Base-by-base conservation (phyloP, 352 stramenopile genomes). In the Pythium utonaiense region DNA sequence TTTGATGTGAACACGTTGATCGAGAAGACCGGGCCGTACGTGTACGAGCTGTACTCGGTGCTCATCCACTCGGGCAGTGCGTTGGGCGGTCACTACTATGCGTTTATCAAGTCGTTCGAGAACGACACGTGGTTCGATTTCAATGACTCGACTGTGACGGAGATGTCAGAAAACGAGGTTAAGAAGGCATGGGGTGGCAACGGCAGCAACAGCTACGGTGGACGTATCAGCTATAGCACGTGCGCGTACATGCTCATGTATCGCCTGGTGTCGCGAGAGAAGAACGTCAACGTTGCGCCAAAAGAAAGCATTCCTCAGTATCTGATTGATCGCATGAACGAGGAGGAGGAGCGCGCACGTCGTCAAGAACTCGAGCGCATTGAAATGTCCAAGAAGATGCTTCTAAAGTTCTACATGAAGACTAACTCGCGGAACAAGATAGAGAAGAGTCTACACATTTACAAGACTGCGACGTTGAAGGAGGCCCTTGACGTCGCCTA, bases 231-330 rank as follows among this genome's bases (percentile, higher is more conserved):
- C 42, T 89, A 91, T 68, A 90, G 79, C 54, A 92, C 83, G 14
- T 91, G 80, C 50, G 89, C 89, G n/a, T 97, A 97, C 71, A 96
- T 97, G 87, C 69, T 97, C 9, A 85, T 97, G 76, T 97, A 97
- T 65, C 82, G 89, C 10, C 64, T 93, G 22, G 82, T 96, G 13
- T 78, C 74, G 25, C 33, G 62, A 2, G 64, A 83, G 24, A 86
- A 81, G 33, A 93, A 93, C 65, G 68, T 89, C 16, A 86, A 88
- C 25, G 61, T 67, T 28, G 85, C 88, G 27, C 54, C 72, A 12
- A 73, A 81, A 2, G 77, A 82, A 5, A 81, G 61, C 21, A 87
- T 93, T 55, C 84, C 84, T 3, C 53, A 70, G 52, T 91, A 88
- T 63, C 70, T 93, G 19, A 75, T 84, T 51, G 71, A 88, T 21